A percentile compares a stretch with the other conserved stretches of the same genome.
phyloP scores from a whole-genome alignment of 2,329 filamentous ascomycete species.

The Fusarium zealandicum region DNA sequence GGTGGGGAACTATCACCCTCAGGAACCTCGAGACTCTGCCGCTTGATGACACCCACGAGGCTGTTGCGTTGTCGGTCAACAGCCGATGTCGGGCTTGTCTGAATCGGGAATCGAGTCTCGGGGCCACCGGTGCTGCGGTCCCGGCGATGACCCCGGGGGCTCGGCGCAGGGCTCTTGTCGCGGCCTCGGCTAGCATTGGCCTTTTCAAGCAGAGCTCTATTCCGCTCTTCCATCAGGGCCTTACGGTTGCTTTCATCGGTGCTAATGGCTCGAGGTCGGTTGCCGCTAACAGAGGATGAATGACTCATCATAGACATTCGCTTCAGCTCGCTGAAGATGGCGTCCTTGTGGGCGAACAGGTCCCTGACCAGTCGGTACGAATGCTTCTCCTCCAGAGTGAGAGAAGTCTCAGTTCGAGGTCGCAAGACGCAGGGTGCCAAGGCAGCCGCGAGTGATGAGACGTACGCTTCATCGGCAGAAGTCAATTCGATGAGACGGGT shows the following conservation, averaged over 20 bases:
- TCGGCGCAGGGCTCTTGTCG: slow-evolving; percentile 75
- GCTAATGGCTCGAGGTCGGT: slow-evolving; percentile 84
- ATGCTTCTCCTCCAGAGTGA: slow-evolving; percentile 96
- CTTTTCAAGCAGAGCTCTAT: slow-evolving; percentile 78
- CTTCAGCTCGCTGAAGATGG: slow-evolving; percentile 95
- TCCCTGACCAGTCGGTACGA: slow-evolving; percentile 90
- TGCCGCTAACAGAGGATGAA: slow-evolving; percentile 62
- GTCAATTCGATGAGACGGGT: slow-evolving; percentile 96
- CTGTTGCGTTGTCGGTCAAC: slow-evolving; percentile 60
- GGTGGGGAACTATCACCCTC: slow-evolving; percentile 58
- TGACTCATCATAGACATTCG: slow-evolving; percentile 78
- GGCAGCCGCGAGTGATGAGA: slow-evolving; percentile 73
- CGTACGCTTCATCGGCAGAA: slow-evolving; percentile 89
- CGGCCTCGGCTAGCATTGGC: slow-evolving; percentile 71
- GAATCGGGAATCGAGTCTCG: slow-evolving; percentile 85
- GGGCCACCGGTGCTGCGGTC: slow-evolving; percentile 79
- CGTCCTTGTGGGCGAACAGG: slow-evolving; percentile 90
- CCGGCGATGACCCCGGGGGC: slow-evolving; percentile 71
- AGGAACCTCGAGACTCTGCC: slow-evolving; percentile 84
- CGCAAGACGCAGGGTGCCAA: slow-evolving; percentile 88
- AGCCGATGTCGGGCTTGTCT: slow-evolving; percentile 67
- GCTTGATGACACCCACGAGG: slow-evolving; percentile 60
- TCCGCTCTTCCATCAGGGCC: slow-evolving; percentile 91
- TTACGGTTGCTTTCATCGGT: slow-evolving; percentile 96
- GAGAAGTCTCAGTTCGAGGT: slow-evolving; percentile 83